These are phyloP conservation scores for Trametes hirsuta DNA, from an alignment of 1,284 basidiomycete genomes.

Conservation along the genomic window DNA sequence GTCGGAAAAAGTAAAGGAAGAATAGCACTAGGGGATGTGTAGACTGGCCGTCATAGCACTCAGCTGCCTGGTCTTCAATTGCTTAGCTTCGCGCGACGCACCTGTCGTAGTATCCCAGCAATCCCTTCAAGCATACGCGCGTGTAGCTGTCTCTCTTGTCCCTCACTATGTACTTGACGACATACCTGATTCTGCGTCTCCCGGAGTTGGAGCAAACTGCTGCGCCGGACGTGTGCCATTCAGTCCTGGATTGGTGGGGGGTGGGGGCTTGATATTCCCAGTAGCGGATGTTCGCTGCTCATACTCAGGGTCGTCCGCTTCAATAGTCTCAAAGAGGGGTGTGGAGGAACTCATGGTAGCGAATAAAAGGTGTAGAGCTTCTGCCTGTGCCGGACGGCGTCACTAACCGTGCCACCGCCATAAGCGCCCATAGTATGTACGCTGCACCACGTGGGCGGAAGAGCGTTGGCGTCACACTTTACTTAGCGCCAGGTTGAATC, in stretches of 20 bases:
- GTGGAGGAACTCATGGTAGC: constrained; percentile 52
- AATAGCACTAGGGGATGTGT: constrained; percentile 85
- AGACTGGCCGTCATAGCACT: constrained; percentile 48
- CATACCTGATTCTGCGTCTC: constrained; percentile 75
- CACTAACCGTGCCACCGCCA: constrained; percentile 14
- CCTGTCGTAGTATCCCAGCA: constrained; percentile 76
- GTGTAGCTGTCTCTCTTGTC: not conserved
- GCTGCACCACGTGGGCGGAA: constrained; percentile 8
- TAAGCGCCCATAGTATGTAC: constrained; percentile 1
- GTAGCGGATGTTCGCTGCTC: constrained; percentile 31
- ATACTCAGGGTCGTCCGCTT: constrained; percentile 62
- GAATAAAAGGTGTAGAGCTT: not conserved
- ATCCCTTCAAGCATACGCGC: constrained; percentile 50
- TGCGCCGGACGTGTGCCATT: constrained; percentile 44
- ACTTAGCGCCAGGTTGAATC: too few species aligned
- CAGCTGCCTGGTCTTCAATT: not conserved
- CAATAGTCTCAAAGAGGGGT: constrained; percentile 68
- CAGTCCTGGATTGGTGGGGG: constrained; percentile 45
- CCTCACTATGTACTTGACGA: not conserved
- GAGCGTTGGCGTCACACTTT: not conserved
- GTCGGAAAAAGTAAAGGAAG: constrained; percentile 85
- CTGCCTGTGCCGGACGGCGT: not conserved
- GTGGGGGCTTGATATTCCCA: constrained; percentile 42
- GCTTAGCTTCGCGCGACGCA: constrained; percentile 28
- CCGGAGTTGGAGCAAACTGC: constrained; percentile 53